These are phyloP conservation scores for Fomitopsis betulina DNA, from an alignment of 1,284 basidiomycete genomes.

Conservation along the genomic window DNA sequence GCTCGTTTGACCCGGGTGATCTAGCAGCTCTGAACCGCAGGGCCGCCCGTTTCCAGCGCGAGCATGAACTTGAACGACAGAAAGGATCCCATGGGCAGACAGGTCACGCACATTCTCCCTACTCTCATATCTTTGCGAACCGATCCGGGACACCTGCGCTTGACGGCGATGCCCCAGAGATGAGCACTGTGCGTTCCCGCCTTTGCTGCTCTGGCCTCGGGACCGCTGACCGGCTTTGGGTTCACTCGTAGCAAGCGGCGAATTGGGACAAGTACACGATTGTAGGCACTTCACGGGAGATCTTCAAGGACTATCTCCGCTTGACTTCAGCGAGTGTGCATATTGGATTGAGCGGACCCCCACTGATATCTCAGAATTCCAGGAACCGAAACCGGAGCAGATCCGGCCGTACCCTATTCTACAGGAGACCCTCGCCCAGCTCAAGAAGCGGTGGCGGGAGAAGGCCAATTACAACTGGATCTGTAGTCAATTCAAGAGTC, in stretches of 20 bases:
- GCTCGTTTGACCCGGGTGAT: constrained; percentile 54
- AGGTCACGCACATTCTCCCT: constrained; percentile 33
- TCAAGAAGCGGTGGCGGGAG: constrained; percentile 88
- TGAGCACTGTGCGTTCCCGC: constrained; percentile 55
- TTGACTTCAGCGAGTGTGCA: constrained; percentile 76
- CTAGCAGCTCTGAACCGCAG: constrained; percentile 62
- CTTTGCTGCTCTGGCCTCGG: not conserved
- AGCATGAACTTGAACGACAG: constrained; percentile 76
- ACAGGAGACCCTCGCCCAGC: constrained; percentile 79
- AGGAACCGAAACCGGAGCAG: constrained; percentile 94
- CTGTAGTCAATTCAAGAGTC: constrained; percentile 96
- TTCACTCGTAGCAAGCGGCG: constrained; percentile 73
- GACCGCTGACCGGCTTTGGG: not conserved
- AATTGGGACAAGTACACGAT: constrained; percentile 97
- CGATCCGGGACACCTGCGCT: constrained; percentile 44
- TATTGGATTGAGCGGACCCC: not conserved
- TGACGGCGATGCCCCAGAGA: constrained; percentile 61
- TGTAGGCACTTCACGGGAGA: constrained; percentile 82
- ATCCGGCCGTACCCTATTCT: constrained; percentile 89
- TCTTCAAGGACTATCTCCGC: constrained; percentile 96
- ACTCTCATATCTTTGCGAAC: constrained; percentile 48
- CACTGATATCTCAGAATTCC: constrained; percentile 4
- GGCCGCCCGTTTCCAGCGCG: constrained; percentile 75
- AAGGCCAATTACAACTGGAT: constrained; percentile 90
- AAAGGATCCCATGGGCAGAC: constrained; percentile 37